Percentiles rank a stretch among this genome's conserved stretches.
Conservation (phyloP, 257 asterid species). For the Primulina tabacum region DNA sequence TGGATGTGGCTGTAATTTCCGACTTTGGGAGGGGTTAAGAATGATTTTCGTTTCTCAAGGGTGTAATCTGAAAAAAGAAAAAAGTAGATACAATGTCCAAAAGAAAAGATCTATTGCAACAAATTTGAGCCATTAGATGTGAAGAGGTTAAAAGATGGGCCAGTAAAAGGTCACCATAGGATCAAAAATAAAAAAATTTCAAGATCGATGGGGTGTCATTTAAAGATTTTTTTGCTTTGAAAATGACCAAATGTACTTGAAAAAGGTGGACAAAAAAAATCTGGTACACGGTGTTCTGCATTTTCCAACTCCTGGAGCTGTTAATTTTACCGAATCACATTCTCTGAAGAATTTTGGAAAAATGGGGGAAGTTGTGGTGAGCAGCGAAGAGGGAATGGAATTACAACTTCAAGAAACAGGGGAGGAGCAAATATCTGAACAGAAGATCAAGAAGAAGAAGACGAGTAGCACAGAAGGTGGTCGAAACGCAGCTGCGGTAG, state of each 20-base stretch:
- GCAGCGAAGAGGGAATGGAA: constrained; percentile 45
- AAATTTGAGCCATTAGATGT: constrained; percentile 56
- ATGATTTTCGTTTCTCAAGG: no score
- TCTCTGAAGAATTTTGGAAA: constrained; percentile 10
- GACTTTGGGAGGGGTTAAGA: no score
- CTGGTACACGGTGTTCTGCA: background rate
- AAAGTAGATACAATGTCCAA: background rate
- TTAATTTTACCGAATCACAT: constrained; percentile 5
- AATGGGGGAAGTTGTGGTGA: constrained; percentile 68
- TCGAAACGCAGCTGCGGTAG: constrained; percentile 16
- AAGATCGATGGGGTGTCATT: constrained; percentile 23
- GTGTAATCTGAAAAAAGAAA: no score
- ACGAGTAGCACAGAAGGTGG: constrained; percentile 7
- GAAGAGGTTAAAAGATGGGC: constrained; percentile 34
- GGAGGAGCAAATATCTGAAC: constrained; percentile 15
- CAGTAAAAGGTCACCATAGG: constrained; percentile 16
- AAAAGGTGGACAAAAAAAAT: constrained; percentile 10
- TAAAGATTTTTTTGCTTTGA: constrained; percentile 46
- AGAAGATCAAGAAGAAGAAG: constrained; percentile 16
- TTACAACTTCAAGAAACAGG: constrained; percentile 32
- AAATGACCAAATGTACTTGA: constrained; percentile 22
- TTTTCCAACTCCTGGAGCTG: constrained; percentile 20
- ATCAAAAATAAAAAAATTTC: constrained; percentile 17
- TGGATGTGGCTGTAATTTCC: no score
- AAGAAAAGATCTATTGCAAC: background rate